Base-by-base conservation (phyloP, 768 basidiomycete genomes). In the Tephrocybe sp. region DNA sequence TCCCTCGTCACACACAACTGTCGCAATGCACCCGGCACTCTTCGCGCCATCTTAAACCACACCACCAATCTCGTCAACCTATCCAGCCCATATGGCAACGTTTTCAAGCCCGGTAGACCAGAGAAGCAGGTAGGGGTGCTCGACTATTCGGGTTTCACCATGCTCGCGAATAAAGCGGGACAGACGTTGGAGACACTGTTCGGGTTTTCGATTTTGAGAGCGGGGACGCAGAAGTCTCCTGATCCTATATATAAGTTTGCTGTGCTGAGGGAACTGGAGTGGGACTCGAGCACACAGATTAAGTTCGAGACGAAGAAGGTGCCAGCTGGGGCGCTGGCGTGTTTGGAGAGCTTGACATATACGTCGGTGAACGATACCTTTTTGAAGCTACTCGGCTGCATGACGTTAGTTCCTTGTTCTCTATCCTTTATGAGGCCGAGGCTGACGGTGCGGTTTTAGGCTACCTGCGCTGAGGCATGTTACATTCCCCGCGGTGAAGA, bases 151-250 rank as follows among this genome's bases (percentile, higher is more conserved):
- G n/a, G n/a, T n/a, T n/a, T n/a, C n/a, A n/a, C n/a, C n/a, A n/a
- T n/a, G n/a, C n/a, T n/a, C n/a, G n/a, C n/a, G n/a, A n/a, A n/a
- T n/a, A n/a, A n/a, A n/a, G n/a, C n/a, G n/a, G n/a, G n/a, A n/a
- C n/a, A n/a, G n/a, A 53, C 24, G 18, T 16, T 47, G 26, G 26
- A 53, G 44, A 53, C 46, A 1, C 21, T 53, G 28, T 43, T 36
- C 13, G 41, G 46, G 9, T 8, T 27, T 15, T n/a, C 21, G 9
- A 47, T 53, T 4, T 13, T 28, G 2, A 21, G 43, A 11, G n/a
- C 52, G 24, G 7, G 34, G 5, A 15, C 32, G 11, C 34, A 27
- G 7, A 43, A 28, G 34, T 4, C 28, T 1, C 12, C 46, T 9
- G 39, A 28, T 9, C 39, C 46, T 16, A 15, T 47, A 18, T 48